These are phyloP conservation scores for Triticum aestivum DNA, from an alignment of 176 grass and related monocot genomes.

Conservation along the genomic window DNA sequence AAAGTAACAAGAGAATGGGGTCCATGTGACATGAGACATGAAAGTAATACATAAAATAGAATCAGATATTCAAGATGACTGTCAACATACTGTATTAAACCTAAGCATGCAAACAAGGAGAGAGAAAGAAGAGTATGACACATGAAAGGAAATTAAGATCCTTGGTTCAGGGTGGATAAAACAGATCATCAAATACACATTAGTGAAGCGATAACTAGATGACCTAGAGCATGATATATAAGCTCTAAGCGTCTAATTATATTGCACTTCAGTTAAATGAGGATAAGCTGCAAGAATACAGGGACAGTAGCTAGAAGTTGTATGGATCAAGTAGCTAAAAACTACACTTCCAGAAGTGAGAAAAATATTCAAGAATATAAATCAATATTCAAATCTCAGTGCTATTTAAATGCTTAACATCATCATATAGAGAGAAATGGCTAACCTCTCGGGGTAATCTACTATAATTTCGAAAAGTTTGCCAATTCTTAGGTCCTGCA, in stretches of 20 bases:
- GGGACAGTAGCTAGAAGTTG: background rate
- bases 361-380: background rate
- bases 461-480: conserved; percentile 99
- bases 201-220: conserved; percentile 6
- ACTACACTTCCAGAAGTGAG: background rate
- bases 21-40: background rate
- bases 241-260: too few species aligned
- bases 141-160: background rate
- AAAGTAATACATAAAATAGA: conserved; percentile 17
- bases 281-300: background rate
- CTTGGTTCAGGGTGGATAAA: background rate
- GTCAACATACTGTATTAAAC: conserved; percentile 9
- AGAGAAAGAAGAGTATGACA: background rate
- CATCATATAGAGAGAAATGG: background rate
- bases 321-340: conserved; percentile 13
- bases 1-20: conserved; percentile 20
- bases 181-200: conserved; percentile 1
- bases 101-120: background rate
- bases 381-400: background rate
- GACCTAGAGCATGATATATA: conserved; percentile 3
- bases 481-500: conserved; percentile 87
- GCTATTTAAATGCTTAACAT: background rate
- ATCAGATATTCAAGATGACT: background rate
- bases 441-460: conserved; percentile 96
- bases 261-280: conserved; percentile 19